Base-by-base conservation (phyloP, 1,284 basidiomycete species). In the Rhodotorula sp. region DNA sequence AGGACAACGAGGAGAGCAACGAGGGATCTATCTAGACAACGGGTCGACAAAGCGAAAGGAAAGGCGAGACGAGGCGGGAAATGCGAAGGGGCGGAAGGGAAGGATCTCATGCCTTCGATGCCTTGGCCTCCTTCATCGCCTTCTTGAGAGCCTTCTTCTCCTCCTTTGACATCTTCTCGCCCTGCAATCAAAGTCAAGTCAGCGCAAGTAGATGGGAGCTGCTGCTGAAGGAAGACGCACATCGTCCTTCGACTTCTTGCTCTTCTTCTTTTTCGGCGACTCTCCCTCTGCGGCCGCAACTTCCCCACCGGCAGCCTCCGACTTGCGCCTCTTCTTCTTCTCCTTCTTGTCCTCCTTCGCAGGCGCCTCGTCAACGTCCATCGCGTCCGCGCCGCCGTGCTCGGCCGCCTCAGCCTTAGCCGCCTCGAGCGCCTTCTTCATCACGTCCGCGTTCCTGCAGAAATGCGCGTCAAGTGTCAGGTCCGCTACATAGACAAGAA, bases 241-340 rank as follows among this genome's bases (percentile, higher is more conserved):
- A 4, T 52, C 59, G 22, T 61, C 60, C 64, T 34, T 40, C 28
- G 10, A 26, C 56, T 63, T 63, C 44, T 65, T 55, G 52, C n/a
- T 22, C 64, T 65, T 65, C 64, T 65, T 59, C n/a, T 59, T 51
- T 57, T 65, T 52, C 5, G 44, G 40, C 37, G n/a, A 51, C 50
- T 26, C 51, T n/a, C 30, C 50, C 50, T 24, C 60, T 20, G 2
- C 34, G 34, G 34, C 44, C 26, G 10, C 52, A 44, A 13, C 11
- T 10, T 34, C 44, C 15, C 44, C 51, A 24, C 2, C 26, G 18
- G 60, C 50, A 28, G 34, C 37, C 59, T 60, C 59, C 59, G 59
- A 60, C 59, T 60, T 60, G 59, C 59, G 59, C 59, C 52, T 60
- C 59, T 65, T 57, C 71, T 76, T 77, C 62, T 79, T 73, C 65